Evolutionary conservation across 148 eudicot genomes (phyloP), one percentile per base, ranked within the genome.

Genomic region (Rheum nobile): DNA sequence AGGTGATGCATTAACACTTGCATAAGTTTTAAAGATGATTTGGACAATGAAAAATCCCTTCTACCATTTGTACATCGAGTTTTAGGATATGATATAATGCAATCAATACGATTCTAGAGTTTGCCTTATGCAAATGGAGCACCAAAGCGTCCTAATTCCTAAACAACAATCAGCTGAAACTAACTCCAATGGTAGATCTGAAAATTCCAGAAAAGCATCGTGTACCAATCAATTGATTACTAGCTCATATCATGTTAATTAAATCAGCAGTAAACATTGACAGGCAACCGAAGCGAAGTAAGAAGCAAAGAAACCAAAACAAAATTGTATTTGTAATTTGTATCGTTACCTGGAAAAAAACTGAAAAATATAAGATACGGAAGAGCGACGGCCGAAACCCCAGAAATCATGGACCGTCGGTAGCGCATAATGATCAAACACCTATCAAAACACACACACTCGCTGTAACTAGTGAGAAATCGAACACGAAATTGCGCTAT

Each of bases 301-400:
- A 50, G 1, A 0, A 4, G 1, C 19, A 50, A 4, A 0, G 24
- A 24, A 24, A 24, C 8, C 24, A 50, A 50, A 50, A 50, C 19
- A 32, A 24, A 24, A 72, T 22, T n/a, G n/a, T n/a, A n/a, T n/a
- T 41, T 41, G 43, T 10, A 16, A 13, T 12, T 46, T 8, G 57
- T 1, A 8, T 17, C 16, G 21, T 50, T 73, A 73, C 75, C 75
- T 50, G 75, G 75, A 35, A 73, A 73, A 52, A 34, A 50, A 48
- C 67, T 54, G 29, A 73, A 34, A 59, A 52, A 1, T 22, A 52
- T 4, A 0, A 73, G 26, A 54, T 17, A 73, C 29, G 42, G 65
- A 52, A 73, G 34, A 54, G 16, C 61, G 75, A 32, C 17, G n/a
- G 31, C 34, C 41, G 75, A 73, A 73, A 52, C 35, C 67, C 67